Conservation (phyloP, 768 basidiomycete species). For the Gymnopilus junonius region DNA sequence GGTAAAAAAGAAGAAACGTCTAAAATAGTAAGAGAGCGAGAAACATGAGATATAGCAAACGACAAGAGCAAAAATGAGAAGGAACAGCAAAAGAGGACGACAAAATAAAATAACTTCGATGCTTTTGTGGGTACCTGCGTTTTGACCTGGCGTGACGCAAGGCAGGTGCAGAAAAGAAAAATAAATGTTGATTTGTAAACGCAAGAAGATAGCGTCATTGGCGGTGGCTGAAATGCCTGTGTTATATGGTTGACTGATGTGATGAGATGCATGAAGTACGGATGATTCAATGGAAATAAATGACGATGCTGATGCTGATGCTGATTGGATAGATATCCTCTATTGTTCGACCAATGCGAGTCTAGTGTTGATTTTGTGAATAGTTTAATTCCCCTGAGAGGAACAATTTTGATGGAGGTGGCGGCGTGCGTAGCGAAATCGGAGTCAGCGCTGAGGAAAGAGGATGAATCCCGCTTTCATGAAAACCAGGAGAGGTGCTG, state of each 20-base stretch:
- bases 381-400: neutral
- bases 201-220: neutral
- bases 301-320: neutral
- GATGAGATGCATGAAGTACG: neutral
- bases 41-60: neutral
- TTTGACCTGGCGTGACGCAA: neutral
- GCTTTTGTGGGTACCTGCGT: conserved; percentile 2
- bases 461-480: too few relatives aligned
- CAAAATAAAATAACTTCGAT: conserved; percentile 4
- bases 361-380: neutral
- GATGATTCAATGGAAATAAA: neutral
- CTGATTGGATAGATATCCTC: neutral
- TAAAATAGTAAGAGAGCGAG: neutral
- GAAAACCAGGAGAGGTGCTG: neutral
- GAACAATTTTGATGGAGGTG: neutral
- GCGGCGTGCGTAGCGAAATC: neutral
- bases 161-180: neutral
- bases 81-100: neutral
- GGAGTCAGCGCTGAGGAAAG: neutral
- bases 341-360: neutral
- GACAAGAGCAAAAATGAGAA: conserved; percentile 1
- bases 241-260: neutral
- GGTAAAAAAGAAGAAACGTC: neutral
- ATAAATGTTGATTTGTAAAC: neutral
- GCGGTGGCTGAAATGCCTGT: neutral